A percentile compares a stretch with the other conserved stretches of the same genome.
Conservation (phyloP, 2,329 filamentous ascomycete species). For the Biscogniauxia marginata region DNA sequence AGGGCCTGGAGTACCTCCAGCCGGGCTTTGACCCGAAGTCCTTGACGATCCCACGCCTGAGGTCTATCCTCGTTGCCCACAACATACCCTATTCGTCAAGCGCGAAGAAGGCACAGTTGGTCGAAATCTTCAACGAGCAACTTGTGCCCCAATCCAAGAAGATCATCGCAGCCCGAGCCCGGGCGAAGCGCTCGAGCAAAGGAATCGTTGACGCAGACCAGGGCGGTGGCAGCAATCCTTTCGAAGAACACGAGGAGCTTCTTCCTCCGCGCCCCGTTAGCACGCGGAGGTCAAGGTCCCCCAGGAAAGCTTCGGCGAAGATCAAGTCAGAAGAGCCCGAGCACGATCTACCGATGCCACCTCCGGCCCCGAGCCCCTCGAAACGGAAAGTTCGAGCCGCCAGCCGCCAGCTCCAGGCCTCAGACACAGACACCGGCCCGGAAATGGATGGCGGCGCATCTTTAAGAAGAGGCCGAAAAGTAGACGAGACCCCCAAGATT, state of each 20-base stretch:
- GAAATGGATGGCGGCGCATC: slow-evolving; percentile 40
- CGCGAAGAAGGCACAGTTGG: slow-evolving; percentile 86
- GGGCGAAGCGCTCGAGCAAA: slow-evolving; percentile 80
- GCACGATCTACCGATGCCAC: slow-evolving; percentile 31
- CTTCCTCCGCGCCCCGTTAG: slow-evolving; percentile 46
- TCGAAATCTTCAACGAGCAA: slow-evolving; percentile 78
- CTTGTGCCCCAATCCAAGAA: slow-evolving; percentile 76
- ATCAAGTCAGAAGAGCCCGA: slow-evolving; percentile 54
- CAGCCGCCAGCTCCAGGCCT: slow-evolving; percentile 52
- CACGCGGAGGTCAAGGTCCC: slow-evolving; percentile 53
- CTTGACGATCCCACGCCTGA: slow-evolving; percentile 83
- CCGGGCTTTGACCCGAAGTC: slow-evolving; percentile 80
- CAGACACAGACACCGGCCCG: slow-evolving; percentile 50
- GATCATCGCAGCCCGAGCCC: slow-evolving; percentile 70
- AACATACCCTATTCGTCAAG: slow-evolving; percentile 81
- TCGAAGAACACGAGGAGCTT: slow-evolving; percentile 58
- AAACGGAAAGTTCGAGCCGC: slow-evolving; percentile 55
- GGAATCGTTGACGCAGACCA: slow-evolving; percentile 75
- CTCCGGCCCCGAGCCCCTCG: slow-evolving; percentile 45
- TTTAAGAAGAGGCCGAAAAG: slow-evolving; percentile 34
- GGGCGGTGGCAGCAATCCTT: slow-evolving; percentile 59
- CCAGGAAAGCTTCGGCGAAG: slow-evolving; percentile 52
- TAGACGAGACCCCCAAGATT: slow-evolving; percentile 44
- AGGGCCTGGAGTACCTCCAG: slow-evolving; percentile 76
- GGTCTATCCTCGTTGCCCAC: slow-evolving; percentile 88